Evolutionary conservation across 345 rosid species (phyloP), one percentile per base, ranked within the genome.

Genomic region (Syzygium aromaticum): DNA sequence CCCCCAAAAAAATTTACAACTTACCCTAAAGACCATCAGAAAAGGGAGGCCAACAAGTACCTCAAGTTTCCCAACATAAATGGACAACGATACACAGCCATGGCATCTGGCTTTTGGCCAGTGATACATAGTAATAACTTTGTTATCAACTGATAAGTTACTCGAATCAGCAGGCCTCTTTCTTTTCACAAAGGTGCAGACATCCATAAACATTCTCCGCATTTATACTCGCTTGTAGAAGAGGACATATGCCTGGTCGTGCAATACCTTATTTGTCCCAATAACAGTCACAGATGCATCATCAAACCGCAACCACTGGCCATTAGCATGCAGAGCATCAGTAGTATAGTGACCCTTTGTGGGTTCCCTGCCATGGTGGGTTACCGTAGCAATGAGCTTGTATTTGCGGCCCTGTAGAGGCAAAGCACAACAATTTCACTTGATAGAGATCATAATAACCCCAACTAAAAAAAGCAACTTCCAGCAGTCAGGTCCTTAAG

Each of bases 281-380:
- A 98, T 94, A 51, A 94, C 91, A 33, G 92, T 91, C 61, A 98
- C 96, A 63, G 93, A 94, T 28, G 98, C 94, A 92, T 98, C 98
- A 54, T 98, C 98, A 78, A 94, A 95, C 33, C 93, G 95, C n/a
- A 98, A 90, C 99, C 99, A 96, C 84, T 94, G 97, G 85, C 93
- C 91, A 64, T 94, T 94, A 56, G 91, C 90, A 59, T 91, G 89
- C 12, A 95, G 92, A 16, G 94, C 96, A 91, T 98, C 99, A 4
- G 99, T 92, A 5, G 98, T 96, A 73, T 98, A 98, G 90, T 98
- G 99, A 52, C 99, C 99, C 92, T 95, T 96, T 0, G 98, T 96
- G 8, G 98, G 97, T 61, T 96, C 98, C 89, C 96, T 89, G 84
- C 99, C 99, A 52, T 95, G 99, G 92, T 98, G 99, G 46, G 99